phyloP scores from a whole-genome alignment of 202 grass and related monocot genomes.

The Alloteropsis angusta region DNA sequence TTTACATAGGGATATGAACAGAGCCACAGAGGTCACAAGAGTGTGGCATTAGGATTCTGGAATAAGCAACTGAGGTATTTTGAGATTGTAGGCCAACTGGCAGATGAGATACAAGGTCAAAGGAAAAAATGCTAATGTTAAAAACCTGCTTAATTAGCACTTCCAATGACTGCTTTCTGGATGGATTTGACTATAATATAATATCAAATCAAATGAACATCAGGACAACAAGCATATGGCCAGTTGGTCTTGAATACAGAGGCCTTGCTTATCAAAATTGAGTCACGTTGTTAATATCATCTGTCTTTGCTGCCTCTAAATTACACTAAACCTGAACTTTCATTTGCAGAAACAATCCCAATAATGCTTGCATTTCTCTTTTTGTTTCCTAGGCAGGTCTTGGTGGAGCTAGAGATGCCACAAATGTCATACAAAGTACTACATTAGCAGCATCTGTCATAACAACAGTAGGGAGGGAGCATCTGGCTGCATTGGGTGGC shows the following conservation, averaged over 20 bases:
- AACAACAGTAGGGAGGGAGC: conserved; percentile 82
- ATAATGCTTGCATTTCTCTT: conserved; percentile 7
- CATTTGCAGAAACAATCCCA: neutral
- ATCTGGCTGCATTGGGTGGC: conserved; percentile 84
- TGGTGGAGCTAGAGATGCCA: conserved; percentile 93
- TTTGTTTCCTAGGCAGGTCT: conserved; percentile 60
- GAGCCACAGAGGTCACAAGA: neutral
- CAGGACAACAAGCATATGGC: neutral
- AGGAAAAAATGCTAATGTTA: neutral
- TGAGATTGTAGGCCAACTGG: neutral
- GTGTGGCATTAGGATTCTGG: neutral
- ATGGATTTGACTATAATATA: neutral
- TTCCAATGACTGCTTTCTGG: neutral
- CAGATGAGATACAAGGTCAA: neutral
- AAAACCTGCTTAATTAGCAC: neutral
- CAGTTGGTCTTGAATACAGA: neutral
- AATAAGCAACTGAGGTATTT: neutral
- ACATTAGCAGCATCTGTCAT: conserved; percentile 76
- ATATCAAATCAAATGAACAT: neutral
- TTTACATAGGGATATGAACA: neutral
- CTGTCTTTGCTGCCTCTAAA: neutral
- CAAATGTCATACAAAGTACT: conserved; percentile 69
- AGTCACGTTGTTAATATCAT: neutral
- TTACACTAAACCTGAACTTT: neutral
- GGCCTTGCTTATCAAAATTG: neutral